Percentiles rank a stretch among this genome's conserved stretches.
These are phyloP conservation scores for Cystoisospora suis DNA, from an alignment of 169 alveolate species.

Conservation along the genomic window DNA sequence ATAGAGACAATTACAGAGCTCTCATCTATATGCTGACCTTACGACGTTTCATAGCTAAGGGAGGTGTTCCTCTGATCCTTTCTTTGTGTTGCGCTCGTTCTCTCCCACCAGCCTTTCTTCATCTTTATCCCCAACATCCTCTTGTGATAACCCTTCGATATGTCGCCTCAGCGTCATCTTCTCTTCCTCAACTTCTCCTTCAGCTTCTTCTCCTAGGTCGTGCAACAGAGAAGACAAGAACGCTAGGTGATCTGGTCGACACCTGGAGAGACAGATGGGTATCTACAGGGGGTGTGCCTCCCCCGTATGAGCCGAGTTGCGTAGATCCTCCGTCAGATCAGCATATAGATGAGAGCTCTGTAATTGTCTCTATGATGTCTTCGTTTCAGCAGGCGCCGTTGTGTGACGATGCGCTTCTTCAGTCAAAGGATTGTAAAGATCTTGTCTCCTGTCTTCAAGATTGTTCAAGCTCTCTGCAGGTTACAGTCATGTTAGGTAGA, in stretches of 20 bases:
- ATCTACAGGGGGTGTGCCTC: not conserved
- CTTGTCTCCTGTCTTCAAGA: constrained; percentile 30
- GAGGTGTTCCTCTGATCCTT: constrained; percentile 57
- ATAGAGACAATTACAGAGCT: too few species aligned
- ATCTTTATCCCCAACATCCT: constrained; percentile 54
- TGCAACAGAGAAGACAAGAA: not conserved
- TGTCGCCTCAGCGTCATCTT: constrained; percentile 49
- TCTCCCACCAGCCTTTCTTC: constrained; percentile 57
- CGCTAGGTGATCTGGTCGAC: not conserved
- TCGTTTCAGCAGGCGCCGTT: not conserved
- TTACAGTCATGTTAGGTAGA: constrained; percentile 39
- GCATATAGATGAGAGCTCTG: too few species aligned
- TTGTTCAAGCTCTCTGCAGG: constrained; percentile 42
- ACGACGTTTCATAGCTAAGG: constrained; percentile 36
- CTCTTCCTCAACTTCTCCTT: constrained; percentile 57
- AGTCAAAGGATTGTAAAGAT: not conserved
- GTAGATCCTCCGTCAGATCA: too few species aligned
- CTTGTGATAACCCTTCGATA: constrained; percentile 48
- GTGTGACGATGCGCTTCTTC: not conserved
- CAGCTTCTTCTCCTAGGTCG: constrained; percentile 54
- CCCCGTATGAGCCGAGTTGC: not conserved
- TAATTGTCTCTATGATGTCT: too few species aligned
- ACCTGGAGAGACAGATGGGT: constrained; percentile 21
- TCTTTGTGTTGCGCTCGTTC: constrained; percentile 40
- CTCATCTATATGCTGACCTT: too few species aligned